Base-by-base conservation (phyloP, 495 filamentous ascomycete species). In the Neurospora terricola region DNA sequence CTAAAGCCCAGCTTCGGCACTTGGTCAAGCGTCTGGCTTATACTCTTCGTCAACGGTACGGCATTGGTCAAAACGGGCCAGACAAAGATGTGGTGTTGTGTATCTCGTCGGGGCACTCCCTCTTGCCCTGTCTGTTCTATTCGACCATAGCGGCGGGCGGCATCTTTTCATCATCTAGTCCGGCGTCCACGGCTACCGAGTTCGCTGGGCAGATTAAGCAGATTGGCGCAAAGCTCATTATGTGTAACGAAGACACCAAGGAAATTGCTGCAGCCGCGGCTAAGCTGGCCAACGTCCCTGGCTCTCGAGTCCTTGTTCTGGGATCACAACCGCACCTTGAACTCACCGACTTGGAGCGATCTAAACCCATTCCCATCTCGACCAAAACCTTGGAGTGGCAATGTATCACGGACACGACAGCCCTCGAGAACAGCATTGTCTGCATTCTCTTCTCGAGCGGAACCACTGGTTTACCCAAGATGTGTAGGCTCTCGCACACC, bases 401-500 rank as follows among this genome's bases (percentile, higher is more conserved):
- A 30, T 77, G 81, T 45, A 84, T 88, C 68, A 87, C 83, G 9
- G 82, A 84, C 74, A 78, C 74, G 2, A 68, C 78, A 36, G 74
- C 77, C 66, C 79, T 87, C 27, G 77, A 76, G 18, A 76, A 75
- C 45, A 79, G 69, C 70, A 75, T 73, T 11, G 76, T 79, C 54
- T 94, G 91, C 39, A 90, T 96, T 78, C 91, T 94, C 79, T 96
- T 96, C 82, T 95, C 93, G 27, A 93, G 90, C 38, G 93, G 93
- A 9, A 96, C 93, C 4, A 96, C 93, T 3, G 93, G 93, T 8
- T 82, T 88, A 45, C 93, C 93, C 12, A 96, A 96, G 80, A 93
- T 91, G 71, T 92, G 94, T n/a, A 83, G 89, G 45, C 80, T 96
- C 43, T 92, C 91, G 18, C 93, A 96, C 77, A 81, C 83, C 71